Evolutionary conservation across 2,329 filamentous ascomycete genomes (phyloP), one percentile per base, ranked within the genome.

Genomic region (Metarhizium album): DNA sequence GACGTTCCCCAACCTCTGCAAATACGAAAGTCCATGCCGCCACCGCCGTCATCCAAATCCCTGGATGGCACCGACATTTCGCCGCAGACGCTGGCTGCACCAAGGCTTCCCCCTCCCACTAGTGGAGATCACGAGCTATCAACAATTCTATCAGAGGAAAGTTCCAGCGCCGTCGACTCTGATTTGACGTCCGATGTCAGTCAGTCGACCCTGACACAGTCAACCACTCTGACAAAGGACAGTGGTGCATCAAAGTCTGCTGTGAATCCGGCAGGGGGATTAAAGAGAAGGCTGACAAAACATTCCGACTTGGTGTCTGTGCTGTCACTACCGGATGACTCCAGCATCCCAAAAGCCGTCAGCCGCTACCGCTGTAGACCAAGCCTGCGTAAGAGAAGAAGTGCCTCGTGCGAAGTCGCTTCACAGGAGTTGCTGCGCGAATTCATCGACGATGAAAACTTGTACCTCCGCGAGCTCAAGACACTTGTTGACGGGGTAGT

Each of bases 221-320:
- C 72, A 9, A 76, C 75, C 7, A 65, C 66, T 33, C 61, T 76
- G 51, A 76, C 74, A 6, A 72, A 71, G 56, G 74, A 70, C 27
- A 70, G 69, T 18, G 70, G 66, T 22, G 4, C 3, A 8, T 27
- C 43, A 8, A 45, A 35, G 18, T 27, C 37, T 3, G 27, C n/a
- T 13, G 24, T 23, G 60, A 76, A 58, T 65, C 72, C 73, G 58
- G 75, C 70, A 54, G 68, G 75, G 1, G 75, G 73, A 42, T 70
- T 88, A 33, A 88, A 86, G 65, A 80, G 88, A 55, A 82, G 86
- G 53, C 76, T 95, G 38, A 95, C 90, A 3, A 95, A 87, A 53
- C 90, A 97, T 67, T 90, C 90, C 16, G 93, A 98, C 66, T 75
- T 98, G 23, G 88, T 98, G 38, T 97, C 93, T 0, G 89, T 95